Conservation (phyloP, 306 rosid species). For the Mimosa pudica region DNA sequence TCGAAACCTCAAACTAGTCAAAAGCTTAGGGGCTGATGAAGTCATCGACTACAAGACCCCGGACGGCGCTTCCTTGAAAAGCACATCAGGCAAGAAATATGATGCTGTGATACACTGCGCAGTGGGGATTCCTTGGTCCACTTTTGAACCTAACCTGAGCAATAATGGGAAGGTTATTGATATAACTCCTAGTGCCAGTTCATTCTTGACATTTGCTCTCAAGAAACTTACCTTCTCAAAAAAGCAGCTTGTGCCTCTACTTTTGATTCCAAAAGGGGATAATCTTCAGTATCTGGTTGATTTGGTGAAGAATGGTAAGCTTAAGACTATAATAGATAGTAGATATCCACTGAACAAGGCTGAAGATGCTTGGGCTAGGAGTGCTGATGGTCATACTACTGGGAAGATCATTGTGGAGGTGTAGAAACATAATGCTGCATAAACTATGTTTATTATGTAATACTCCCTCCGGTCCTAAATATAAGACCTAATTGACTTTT, state of each 20-base stretch:
- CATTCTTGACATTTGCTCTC: constrained; percentile 47
- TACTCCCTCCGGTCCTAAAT: too few relatives aligned
- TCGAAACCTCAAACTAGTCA: constrained; percentile 67
- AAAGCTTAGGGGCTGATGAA: constrained; percentile 79
- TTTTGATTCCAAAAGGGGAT: constrained; percentile 45
- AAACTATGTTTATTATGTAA: background rate
- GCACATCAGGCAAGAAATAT: constrained; percentile 73
- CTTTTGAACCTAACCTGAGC: constrained; percentile 69
- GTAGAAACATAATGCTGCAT: constrained; percentile 29
- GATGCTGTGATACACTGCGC: constrained; percentile 72
- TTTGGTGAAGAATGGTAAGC: constrained; percentile 74
- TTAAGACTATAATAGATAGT: constrained; percentile 67
- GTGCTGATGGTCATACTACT: constrained; percentile 79
- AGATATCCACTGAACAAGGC: constrained; percentile 59
- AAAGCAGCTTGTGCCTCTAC: constrained; percentile 65
- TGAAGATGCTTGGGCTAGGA: constrained; percentile 74
- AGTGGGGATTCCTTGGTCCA: constrained; percentile 62
- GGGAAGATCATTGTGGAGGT: constrained; percentile 78
- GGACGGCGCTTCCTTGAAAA: constrained; percentile 64
- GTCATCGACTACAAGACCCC: constrained; percentile 79
- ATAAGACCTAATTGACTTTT: too few relatives aligned
- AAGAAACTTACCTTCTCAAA: constrained; percentile 67
- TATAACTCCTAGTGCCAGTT: constrained; percentile 45
- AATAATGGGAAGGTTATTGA: constrained; percentile 67
- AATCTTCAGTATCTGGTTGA: constrained; percentile 60